phyloP scores from a whole-genome alignment of 345 rosid species.

The Stellera chamaejasme region DNA sequence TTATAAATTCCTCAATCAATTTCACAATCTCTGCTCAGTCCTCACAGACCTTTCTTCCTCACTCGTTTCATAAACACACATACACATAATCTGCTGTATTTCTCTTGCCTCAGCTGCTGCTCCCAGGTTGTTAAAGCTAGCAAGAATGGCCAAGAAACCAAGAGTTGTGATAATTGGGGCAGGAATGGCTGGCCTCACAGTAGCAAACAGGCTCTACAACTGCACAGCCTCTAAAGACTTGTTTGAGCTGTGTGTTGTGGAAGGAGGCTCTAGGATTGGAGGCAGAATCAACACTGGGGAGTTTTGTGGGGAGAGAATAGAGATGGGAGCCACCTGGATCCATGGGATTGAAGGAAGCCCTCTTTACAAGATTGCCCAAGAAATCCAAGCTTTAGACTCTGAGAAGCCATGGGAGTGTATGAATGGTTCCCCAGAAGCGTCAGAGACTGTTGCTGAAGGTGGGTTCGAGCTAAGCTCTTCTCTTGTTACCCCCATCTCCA shows the following conservation, averaged over 20 bases:
- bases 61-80: background rate
- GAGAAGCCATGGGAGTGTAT: conserved; percentile 95
- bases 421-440: conserved; percentile 57
- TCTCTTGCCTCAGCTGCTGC: background rate
- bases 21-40: conserved; percentile 15
- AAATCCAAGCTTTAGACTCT: conserved; percentile 56
- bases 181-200: conserved; percentile 97
- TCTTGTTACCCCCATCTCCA: conserved; percentile 45
- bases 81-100: background rate
- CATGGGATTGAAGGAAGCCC: conserved; percentile 98
- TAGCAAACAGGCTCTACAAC: conserved; percentile 82
- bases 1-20: conserved; percentile 33
- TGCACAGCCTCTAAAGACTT: conserved; percentile 25
- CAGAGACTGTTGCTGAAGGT: conserved; percentile 63
- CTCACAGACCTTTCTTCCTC: conserved; percentile 17
- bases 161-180: conserved; percentile 92
- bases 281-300: conserved; percentile 88
- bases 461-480: conserved; percentile 47
- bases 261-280: conserved; percentile 85
- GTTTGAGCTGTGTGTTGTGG: conserved; percentile 78
- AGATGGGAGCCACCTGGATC: conserved; percentile 99
- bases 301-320: conserved; percentile 81
- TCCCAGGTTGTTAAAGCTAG: conserved; percentile 3
- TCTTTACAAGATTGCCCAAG: conserved; percentile 55
- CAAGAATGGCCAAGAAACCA: conserved; percentile 72